Evolutionary conservation across 2,329 filamentous ascomycete genomes (phyloP), one percentile per base, ranked within the genome.

Genomic region (Exophiala spinifera): DNA sequence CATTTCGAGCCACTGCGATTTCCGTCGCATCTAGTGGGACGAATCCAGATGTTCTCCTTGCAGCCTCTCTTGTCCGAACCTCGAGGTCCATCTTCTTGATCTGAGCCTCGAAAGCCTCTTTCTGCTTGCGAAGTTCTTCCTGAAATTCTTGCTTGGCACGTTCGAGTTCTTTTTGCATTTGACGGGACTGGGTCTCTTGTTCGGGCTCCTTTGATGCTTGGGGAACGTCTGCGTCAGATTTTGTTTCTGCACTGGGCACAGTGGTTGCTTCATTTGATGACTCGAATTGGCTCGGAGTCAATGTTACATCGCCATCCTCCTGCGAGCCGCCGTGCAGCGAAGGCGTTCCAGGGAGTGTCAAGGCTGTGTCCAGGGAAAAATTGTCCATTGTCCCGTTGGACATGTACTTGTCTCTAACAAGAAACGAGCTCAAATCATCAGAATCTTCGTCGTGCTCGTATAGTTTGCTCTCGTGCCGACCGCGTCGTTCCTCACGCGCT

Each of bases 351-450:
- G 94, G 94, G 79, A 96, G 91, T 0, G 94, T 99, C 47, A 99
- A 78, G 11, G 86, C 87, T 1, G 94, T 99, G 68, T 99, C 94
- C 14, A 99, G 78, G 1, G 92, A 97, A 66, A 96, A 94, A 68
- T 95, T 96, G 72, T 99, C 94, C 49, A 97, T 80, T 0, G 92
- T 96, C 1, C 92, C 92, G 51, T 88, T 94, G 2, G 91, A 96
- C 75, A 96, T 83, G 71, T 97, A 97, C 67, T 97, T 97, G 64
- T 99, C 94, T 48, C 94, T 82, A 25, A 91, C 79, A 1, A 90
- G 87, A 66, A 91, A 96, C 0, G 92, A 96, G 23, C 86, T 88
- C 45, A 88, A 83, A 0, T 92, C 96, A 62, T 99, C 94, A 50
- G 86, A 84, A 68, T 97, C 94, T 53, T 96, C 92, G 52, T 92